A percentile compares a stretch with the other conserved stretches of the same genome.
These are phyloP conservation scores for Myrica gale DNA, from an alignment of 306 rosid species.

Conservation along the genomic window DNA sequence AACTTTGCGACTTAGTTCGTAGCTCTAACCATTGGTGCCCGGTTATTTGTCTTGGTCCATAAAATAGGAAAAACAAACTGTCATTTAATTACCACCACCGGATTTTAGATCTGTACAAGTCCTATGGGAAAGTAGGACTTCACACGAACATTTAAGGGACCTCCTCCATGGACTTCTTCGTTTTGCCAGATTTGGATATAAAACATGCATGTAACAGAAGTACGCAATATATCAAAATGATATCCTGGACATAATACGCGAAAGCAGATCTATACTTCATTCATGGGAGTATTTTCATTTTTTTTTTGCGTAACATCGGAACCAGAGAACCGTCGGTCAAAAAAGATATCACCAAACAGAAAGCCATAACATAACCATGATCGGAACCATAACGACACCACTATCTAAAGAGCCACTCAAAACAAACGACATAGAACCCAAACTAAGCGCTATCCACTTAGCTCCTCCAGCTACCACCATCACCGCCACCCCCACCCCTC, in stretches of 20 bases:
- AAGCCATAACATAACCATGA: conserved; percentile 19
- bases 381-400: not conserved
- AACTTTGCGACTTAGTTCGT: no score
- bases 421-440: not conserved
- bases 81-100: no score
- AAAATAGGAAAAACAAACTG: no score
- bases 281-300: not conserved
- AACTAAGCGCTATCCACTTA: conserved; percentile 18
- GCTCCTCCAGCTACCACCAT: conserved; percentile 74
- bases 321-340: conserved; percentile 11
- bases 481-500: conserved; percentile 29
- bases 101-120: no score
- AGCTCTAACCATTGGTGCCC: no score
- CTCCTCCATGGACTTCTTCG: no score
- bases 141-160: no score
- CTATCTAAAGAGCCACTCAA: not conserved
- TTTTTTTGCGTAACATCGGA: not conserved
- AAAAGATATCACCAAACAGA: not conserved
- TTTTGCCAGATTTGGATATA: no score
- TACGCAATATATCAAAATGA: no score
- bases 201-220: no score
- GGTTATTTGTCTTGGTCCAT: no score
- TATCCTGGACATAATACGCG: not conserved
- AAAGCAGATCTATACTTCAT: conserved; percentile 16
- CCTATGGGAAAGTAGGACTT: no score